Base-by-base conservation (phyloP, 2,329 filamentous ascomycete genomes). In the Dactylonectria macrodidyma region DNA sequence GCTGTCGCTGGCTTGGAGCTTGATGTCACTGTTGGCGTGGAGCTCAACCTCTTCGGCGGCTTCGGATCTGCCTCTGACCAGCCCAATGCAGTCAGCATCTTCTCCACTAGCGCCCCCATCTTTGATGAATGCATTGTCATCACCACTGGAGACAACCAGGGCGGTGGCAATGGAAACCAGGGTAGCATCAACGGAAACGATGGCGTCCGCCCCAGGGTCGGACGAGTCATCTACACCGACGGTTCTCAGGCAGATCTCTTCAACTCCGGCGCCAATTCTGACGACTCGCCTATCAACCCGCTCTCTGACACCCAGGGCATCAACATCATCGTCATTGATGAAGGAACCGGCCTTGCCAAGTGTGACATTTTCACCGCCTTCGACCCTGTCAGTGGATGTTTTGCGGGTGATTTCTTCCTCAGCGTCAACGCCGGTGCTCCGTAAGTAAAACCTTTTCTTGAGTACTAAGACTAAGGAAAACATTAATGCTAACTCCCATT, bases 21-120 rank as follows among this genome's bases (percentile, higher is more conserved):
- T 24, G 57, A 59, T 59, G 57, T 59, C 19, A 59, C 50, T 19
- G 57, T 59, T 11, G 57, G 57, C 33, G 57, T 51, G 6, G 26
- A 59, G 5, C 46, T 59, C 46, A 59, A 59, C 57, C 46, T 59
- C 46, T 59, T 59, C 51, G 57, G 46, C 26, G 57, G 57, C 14
- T 59, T 59, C 14, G 57, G 57, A 24, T 59, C 57, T 19, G 57
- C 57, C 46, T 38, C 57, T 41, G 57, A 59, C 3, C 57, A 59
- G 46, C 57, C 57, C 33, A 59, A 59, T 33, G 24, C 57, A 19
- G 38, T 38, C 11, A 59, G 30, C 57, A 59, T 59, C 46, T 59
- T 59, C 46, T 51, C 33, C 30, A 59, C 57, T 10, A 59, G 57
- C 57, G 51, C 57, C 3, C 57, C 57, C 8, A 36, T 59, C 33